These are phyloP conservation scores for Podochytrium sp. DNA, from an alignment of 192 early-diverging fungal species.

Conservation along the genomic window DNA sequence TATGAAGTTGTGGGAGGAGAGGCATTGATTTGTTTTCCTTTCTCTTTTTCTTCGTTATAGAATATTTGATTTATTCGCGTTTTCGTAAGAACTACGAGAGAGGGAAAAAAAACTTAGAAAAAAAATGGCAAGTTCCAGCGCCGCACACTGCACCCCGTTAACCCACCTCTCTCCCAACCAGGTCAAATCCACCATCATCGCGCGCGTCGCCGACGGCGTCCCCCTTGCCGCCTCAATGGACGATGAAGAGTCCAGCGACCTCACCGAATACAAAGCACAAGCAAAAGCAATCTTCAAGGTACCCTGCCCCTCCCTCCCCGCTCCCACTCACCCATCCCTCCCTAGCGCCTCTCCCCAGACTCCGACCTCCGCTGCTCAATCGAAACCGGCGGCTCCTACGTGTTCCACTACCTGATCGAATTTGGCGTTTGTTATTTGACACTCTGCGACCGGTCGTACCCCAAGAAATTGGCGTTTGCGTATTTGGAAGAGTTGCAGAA, in stretches of 20 bases:
- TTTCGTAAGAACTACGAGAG: too few species aligned
- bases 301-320: background rate
- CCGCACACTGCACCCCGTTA: background rate
- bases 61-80: too few species aligned
- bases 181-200: constrained; percentile 94
- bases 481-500: constrained; percentile 94
- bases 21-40: too few species aligned
- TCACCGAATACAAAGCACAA: constrained; percentile 91
- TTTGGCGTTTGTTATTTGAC: constrained; percentile 92
- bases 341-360: constrained; percentile 79
- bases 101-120: too few species aligned
- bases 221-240: constrained; percentile 95
- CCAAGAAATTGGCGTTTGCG: constrained; percentile 84
- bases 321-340: background rate
- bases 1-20: background rate
- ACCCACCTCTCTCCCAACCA: background rate
- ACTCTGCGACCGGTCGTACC: constrained; percentile 92
- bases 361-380: constrained; percentile 93
- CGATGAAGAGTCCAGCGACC: constrained; percentile 80
- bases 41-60: too few species aligned
- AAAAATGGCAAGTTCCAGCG: background rate
- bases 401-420: constrained; percentile 95
- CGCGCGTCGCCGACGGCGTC: constrained; percentile 89
- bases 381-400: constrained; percentile 80
- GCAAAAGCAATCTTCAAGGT: constrained; percentile 61